Evolutionary conservation across 306 rosid genomes (phyloP).

Genomic region (Luffa acutangula): DNA sequence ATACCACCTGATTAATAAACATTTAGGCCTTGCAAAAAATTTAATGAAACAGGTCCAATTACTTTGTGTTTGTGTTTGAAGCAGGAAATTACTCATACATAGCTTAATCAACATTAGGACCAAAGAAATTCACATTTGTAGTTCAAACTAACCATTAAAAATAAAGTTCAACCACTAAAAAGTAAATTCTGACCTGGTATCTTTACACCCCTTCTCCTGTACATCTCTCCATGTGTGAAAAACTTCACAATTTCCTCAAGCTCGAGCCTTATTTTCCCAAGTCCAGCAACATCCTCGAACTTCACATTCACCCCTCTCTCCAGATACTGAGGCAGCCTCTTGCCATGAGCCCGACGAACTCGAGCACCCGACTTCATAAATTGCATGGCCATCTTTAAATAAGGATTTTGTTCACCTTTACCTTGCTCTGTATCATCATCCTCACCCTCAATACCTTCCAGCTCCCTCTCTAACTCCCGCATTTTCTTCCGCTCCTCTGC

Average conservation of each 20-base stretch:
- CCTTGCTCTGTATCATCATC: slow-evolving; percentile 55
- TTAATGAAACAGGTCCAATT: not conserved
- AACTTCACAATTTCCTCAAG: slow-evolving; percentile 99
- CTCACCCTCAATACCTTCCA: slow-evolving; percentile 50
- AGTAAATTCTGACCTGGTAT: slow-evolving; percentile 59
- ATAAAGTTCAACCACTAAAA: not conserved
- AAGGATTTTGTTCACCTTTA: slow-evolving; percentile 60
- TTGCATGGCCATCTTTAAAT: slow-evolving; percentile 84
- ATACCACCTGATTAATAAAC: slow-evolving; percentile 73
- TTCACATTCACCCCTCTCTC: slow-evolving; percentile 93
- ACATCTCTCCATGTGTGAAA: slow-evolving; percentile 96
- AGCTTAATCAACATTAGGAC: not conserved
- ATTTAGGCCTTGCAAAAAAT: slow-evolving; percentile 15
- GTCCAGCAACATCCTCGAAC: slow-evolving; percentile 90
- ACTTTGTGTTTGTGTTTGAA: not conserved
- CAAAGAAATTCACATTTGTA: not conserved
- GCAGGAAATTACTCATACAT: not conserved
- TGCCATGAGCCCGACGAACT: slow-evolving; percentile 63
- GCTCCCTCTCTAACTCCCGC: slow-evolving; percentile 62
- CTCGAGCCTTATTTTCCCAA: slow-evolving; percentile 92
- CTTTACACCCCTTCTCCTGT: slow-evolving; percentile 86
- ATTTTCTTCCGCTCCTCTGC: slow-evolving; percentile 88
- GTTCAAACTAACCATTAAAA: not conserved
- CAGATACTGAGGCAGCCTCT: slow-evolving; percentile 71
- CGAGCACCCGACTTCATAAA: slow-evolving; percentile 98